Evolutionary conservation across 345 rosid species (phyloP), one percentile per base, ranked within the genome.

Genomic region (Reutealis trisperma): DNA sequence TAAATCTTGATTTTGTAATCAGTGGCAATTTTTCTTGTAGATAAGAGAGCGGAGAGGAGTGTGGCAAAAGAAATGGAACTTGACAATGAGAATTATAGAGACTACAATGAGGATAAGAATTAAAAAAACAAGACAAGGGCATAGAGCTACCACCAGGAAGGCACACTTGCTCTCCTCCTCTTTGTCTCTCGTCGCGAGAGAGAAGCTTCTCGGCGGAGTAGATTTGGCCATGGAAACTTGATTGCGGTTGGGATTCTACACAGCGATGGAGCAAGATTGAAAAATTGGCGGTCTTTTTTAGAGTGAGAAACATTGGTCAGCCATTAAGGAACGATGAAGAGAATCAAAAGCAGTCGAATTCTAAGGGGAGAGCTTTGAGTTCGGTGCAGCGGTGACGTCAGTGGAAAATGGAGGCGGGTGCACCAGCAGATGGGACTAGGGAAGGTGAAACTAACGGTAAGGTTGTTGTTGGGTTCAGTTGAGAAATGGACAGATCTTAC

Each of bases 1-100:
- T 13, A 34, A 30, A 5, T 58, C 37, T 41, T 22, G 67, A 59
- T 37, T 59, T 72, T 25, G 19, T 16, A 62, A 6, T 57, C 21
- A 73, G 60, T 27, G 69, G 84, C 96, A 91, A 30, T 70, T 71
- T 68, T 88, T 89, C 83, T 84, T 88, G 93, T 78, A 87, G 16
- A 88, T 77, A 9, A 85, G 54, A 44, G 88, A 86, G 64, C 71
- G 90, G 58, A 92, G 90, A 55, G 97, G 94, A 18, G 91, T 89
- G 78, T 88, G 92, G 84, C 92, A 92, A 76, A 89, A 85, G 21
- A 87, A 63, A 78, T 81, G 90, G 82, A 89, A 83, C 80, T 88
- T 92, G 85, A 93, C 75, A 49, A 75, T 66, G 73, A 91, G 89
- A 71, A 88, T 55, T 52, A 92, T 79, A 30, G 86, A 82, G 62